phyloP scores from a whole-genome alignment of 345 rosid species.

The Syzygium jambos region DNA sequence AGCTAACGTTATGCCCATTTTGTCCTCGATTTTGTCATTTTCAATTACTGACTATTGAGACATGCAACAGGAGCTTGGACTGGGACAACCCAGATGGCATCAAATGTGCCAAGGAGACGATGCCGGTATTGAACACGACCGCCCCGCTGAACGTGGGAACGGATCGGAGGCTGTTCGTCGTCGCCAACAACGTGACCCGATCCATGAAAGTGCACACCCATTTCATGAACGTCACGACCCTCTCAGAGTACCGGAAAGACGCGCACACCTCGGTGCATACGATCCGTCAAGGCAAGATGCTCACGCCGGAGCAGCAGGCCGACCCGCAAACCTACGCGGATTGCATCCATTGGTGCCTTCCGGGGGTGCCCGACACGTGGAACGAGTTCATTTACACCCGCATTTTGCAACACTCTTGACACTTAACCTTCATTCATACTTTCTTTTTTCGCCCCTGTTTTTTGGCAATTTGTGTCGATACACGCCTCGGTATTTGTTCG shows the following conservation, averaged over 20 bases:
- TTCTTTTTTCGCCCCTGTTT: background rate
- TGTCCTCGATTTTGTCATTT: background rate
- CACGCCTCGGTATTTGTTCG: background rate
- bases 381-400: constrained; percentile 66
- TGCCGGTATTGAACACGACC: constrained; percentile 38
- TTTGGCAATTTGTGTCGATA: background rate
- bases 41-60: background rate
- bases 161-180: constrained; percentile 30
- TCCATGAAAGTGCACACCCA: constrained; percentile 28
- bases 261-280: constrained; percentile 56
- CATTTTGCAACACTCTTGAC: constrained; percentile 16
- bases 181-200: constrained; percentile 36
- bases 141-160: constrained; percentile 45
- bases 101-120: constrained; percentile 55
- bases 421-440: background rate
- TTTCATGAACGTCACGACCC: constrained; percentile 53
- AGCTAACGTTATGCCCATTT: background rate
- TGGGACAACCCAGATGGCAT: constrained; percentile 49
- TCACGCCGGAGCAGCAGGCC: constrained; percentile 35
- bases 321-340: constrained; percentile 60
- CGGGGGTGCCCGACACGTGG: constrained; percentile 92
- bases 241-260: constrained; percentile 85
- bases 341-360: constrained; percentile 95
- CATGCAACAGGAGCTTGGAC: constrained; percentile 43
- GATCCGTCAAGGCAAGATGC: constrained; percentile 30